Evolutionary conservation across 2,329 filamentous ascomycete genomes (phyloP), one percentile per base, ranked within the genome.

Genomic region (Pseudopyricularia javanii): DNA sequence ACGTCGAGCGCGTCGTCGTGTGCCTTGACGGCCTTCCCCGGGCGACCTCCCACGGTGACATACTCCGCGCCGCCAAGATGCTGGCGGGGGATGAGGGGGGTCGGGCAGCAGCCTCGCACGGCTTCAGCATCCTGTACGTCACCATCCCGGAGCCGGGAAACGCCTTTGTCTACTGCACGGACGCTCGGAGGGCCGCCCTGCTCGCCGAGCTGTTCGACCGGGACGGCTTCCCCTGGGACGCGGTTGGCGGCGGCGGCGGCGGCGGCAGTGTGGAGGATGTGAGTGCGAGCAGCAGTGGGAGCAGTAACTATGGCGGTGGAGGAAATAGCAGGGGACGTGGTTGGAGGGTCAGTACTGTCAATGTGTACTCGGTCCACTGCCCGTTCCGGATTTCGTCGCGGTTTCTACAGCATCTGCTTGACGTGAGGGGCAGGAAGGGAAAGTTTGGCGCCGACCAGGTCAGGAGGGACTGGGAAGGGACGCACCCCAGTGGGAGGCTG

Each of bases 101-200:
- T n/a, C n/a, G n/a, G n/a, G n/a, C n/a, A n/a, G n/a, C n/a, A 20
- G 9, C 37, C 2, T 43, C 37, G 37, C 11, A 26, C 50, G 12
- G 15, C 15, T 51, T 51, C 50, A 35, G 50, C 34, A 51, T 51
- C 35, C 50, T 45, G 20, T 51, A 51, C 35, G 35, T 51, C 35
- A 32, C 34, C 35, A 45, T 45, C 32, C 26, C 35, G 11, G 15
- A 30, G 50, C 50, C 50, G 3, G 50, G 50, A 15, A 45, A 15
- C 50, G 50, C 17, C 34, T 45, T 32, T 28, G 50, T 51, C 15
- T 51, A 51, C 50, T 51, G 50, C 50, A 33, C 50, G 24, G 35
- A 51, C 24, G 82, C 79, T 3, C 73, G 70, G 56, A 75, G 78
- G 57, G 64, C 71, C 35, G 52, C 67, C 17, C 57, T 78, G 35